A percentile compares a stretch with the other conserved stretches of the same genome.
Conservation (phyloP, 257 asterid species). For the Sherardia arvensis region DNA sequence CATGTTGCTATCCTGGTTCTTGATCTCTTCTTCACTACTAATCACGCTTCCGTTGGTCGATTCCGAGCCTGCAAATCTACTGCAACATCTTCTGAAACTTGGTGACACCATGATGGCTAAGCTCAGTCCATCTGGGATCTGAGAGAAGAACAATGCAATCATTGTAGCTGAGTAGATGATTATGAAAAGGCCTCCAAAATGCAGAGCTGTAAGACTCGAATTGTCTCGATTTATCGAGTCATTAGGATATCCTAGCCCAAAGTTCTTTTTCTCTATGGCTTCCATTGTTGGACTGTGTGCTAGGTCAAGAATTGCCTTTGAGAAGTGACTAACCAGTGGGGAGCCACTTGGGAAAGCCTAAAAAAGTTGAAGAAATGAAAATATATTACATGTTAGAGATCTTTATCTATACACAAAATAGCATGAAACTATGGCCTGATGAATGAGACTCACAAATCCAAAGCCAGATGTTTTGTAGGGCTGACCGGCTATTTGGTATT, state of each 20-base stretch:
- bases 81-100: conserved; percentile 1
- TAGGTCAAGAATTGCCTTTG: conserved; percentile 37
- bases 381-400: too few species aligned
- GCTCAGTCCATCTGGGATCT: conserved; percentile 20
- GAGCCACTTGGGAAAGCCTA: conserved; percentile 41
- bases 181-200: conserved; percentile 48
- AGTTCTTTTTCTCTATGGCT: conserved; percentile 20
- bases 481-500: conserved; percentile 37
- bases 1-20: background rate
- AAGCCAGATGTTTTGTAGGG: conserved; percentile 43
- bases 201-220: conserved; percentile 27
- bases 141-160: conserved; percentile 31
- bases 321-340: conserved; percentile 23
- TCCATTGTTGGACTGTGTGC: conserved; percentile 32
- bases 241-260: conserved; percentile 38
- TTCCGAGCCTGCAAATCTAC: background rate
- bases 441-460: conserved; percentile 39
- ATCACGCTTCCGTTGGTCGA: background rate
- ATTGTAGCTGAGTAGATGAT: conserved; percentile 32
- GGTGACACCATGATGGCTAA: background rate
- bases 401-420: background rate
- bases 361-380: background rate
- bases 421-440: background rate
- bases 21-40: conserved; percentile 1
- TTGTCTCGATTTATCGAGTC: conserved; percentile 34